Base-by-base conservation (phyloP, 2,329 filamentous ascomycete genomes). In the Hymenotorrendiella dingleyae region DNA sequence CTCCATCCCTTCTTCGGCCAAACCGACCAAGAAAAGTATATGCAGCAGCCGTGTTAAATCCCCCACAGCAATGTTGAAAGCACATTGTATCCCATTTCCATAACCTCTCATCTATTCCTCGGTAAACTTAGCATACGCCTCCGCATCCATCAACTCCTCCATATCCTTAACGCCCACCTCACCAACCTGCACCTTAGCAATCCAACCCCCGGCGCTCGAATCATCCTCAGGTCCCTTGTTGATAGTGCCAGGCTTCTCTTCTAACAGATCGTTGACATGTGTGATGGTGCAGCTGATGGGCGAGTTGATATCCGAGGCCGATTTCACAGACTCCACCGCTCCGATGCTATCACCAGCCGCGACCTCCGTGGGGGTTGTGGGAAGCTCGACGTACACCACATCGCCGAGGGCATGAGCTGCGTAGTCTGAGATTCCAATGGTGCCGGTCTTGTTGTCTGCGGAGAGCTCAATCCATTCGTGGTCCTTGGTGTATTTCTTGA, bases 381-480 rank as follows among this genome's bases (percentile, higher is more conserved):
- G 93, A 22, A 98, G 84, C 74, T 98, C 93, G 60, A 97, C 89
- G 71, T 86, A 98, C 62, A 98, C 91, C 46, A 97, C 90, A 64
- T 98, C 93, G 55, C 93, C 93, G 49, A 98, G 85, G 54, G 87
- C 83, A 59, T 94, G 79, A 54, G 93, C 86, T 16, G 93, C 93
- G 73, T 94, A 97, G 56, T 83, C 74, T 43, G 88, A 93, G 65
- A 98, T 94, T 48, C 93, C 93, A 55, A 82, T 72, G 39, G 76
- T 78, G 72, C 86, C 90, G 37, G 82, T 84, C 67, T 86, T 91
- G 64, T 84, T 81, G 68, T 94, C 86, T 39, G 79, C 80, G 43
- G 82, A 83, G 47, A 95, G 71, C 67, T 96, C 89, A 64, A 98
- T 82, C 93, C 93, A 98, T 73, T 98, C 93, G 74, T 98, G 93